These are phyloP conservation scores for Diaporthe helianthi DNA, from an alignment of 2,329 filamentous ascomycete species.

Conservation along the genomic window DNA sequence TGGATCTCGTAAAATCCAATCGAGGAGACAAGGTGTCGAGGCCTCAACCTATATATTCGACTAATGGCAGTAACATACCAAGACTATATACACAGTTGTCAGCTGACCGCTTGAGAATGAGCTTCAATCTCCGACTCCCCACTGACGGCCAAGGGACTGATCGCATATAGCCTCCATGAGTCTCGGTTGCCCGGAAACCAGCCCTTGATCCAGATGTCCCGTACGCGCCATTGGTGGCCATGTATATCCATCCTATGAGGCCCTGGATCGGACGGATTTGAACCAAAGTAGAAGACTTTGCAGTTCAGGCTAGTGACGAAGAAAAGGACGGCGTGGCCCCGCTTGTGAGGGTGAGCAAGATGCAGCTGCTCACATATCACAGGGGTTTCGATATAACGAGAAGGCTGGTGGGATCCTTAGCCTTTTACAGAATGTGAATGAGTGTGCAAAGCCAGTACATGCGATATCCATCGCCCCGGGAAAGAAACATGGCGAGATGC, in stretches of 20 bases:
- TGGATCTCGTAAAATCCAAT: constrained; percentile 66
- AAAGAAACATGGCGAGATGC: neutral
- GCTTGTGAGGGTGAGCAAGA: neutral
- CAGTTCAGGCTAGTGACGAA: no score
- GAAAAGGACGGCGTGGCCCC: no score
- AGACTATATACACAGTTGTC: constrained; percentile 37
- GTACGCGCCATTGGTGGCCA: neutral
- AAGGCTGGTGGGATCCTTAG: neutral
- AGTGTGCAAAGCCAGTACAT: neutral
- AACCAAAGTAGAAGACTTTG: neutral
- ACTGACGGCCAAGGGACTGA: constrained; percentile 68
- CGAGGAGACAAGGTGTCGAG: constrained; percentile 62
- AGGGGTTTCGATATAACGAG: no score
- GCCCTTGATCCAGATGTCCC: neutral
- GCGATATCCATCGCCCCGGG: no score
- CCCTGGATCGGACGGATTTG: neutral
- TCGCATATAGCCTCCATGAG: constrained; percentile 64
- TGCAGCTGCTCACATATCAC: neutral
- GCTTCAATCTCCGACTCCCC: constrained; percentile 66
- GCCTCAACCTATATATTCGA: constrained; percentile 38
- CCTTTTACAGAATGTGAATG: neutral
- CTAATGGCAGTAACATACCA: neutral
- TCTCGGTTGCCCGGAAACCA: constrained; percentile 5
- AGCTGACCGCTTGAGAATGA: constrained; percentile 63
- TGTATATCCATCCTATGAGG: neutral